Conservation (phyloP, 2,329 filamentous ascomycete genomes). For the Didymella arachidicola region DNA sequence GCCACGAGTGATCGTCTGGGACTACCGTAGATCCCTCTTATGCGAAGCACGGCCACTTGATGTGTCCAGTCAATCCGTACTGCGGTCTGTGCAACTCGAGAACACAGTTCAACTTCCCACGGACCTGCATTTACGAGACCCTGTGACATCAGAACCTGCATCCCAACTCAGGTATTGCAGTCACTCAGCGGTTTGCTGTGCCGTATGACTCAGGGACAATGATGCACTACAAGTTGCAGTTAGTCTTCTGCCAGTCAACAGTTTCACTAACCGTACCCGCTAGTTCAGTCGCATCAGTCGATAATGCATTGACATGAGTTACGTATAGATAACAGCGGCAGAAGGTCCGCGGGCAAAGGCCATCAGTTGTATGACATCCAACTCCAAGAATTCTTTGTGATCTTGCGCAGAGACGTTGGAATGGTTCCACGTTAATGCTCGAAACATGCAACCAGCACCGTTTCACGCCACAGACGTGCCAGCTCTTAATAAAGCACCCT, state of each 20-base stretch:
- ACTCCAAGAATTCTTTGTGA: neutral
- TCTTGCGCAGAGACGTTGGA: slow-evolving; percentile 5
- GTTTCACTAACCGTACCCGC: slow-evolving; percentile 30
- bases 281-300: slow-evolving; percentile 15
- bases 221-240: slow-evolving; percentile 4
- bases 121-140: slow-evolving; percentile 18
- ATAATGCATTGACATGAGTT: slow-evolving; percentile 1
- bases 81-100: slow-evolving; percentile 8
- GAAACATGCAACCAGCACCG: slow-evolving; percentile 9
- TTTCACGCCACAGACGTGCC: slow-evolving; percentile 7
- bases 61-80: slow-evolving; percentile 19
- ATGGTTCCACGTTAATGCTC: slow-evolving; percentile 1
- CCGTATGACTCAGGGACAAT: slow-evolving; percentile 3
- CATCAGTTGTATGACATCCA: slow-evolving; percentile 1
- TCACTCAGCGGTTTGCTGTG: neutral
- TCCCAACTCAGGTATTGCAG: slow-evolving; percentile 11
- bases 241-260: slow-evolving; percentile 22
- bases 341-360: slow-evolving; percentile 1
- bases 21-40: slow-evolving; percentile 26
- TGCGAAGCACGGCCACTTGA: slow-evolving; percentile 21
- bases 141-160: slow-evolving; percentile 17
- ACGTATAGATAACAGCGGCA: slow-evolving; percentile 14
- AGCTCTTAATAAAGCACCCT: slow-evolving; percentile 3
- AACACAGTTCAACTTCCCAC: slow-evolving; percentile 7
- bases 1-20: slow-evolving; percentile 24